A percentile compares a stretch with the other conserved stretches of the same genome.
Conservation (phyloP, 2,329 filamentous ascomycete genomes). For the Aspergillus puulaauensis region DNA sequence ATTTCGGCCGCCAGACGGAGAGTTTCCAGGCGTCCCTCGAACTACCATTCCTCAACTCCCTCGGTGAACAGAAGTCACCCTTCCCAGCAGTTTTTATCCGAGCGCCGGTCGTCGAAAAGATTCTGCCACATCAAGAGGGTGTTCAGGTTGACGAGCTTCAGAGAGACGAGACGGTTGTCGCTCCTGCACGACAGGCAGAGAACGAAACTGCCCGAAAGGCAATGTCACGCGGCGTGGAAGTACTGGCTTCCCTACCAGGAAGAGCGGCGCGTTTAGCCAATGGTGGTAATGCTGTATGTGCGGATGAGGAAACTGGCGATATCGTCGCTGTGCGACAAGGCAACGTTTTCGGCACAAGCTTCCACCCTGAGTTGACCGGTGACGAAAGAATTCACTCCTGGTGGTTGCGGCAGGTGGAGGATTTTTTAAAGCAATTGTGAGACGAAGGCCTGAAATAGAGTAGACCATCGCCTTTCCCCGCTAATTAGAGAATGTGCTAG, state of each 20-base stretch:
- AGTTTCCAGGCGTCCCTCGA: slow-evolving; percentile 78
- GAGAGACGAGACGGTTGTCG: slow-evolving; percentile 54
- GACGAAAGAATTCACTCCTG: slow-evolving; percentile 88
- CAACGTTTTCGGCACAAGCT: slow-evolving; percentile 92
- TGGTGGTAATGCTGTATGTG: slow-evolving; percentile 38
- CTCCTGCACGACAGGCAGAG: slow-evolving; percentile 53
- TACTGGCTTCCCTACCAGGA: slow-evolving; percentile 58
- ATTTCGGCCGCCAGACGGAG: slow-evolving; percentile 91
- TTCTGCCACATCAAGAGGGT: slow-evolving; percentile 58
- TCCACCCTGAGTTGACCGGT: slow-evolving; percentile 88
- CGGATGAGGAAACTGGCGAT: slow-evolving; percentile 56
- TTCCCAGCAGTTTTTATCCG: slow-evolving; percentile 91
- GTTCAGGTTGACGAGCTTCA: slow-evolving; percentile 52
- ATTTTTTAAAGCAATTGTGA: slow-evolving; percentile 33
- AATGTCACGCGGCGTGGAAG: slow-evolving; percentile 53
- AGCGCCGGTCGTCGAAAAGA: slow-evolving; percentile 85
- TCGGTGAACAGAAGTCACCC: slow-evolving; percentile 35
- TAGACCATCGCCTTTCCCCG: slow-evolving; percentile 15
- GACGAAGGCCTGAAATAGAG: slow-evolving; percentile 20
- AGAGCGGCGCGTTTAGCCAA: slow-evolving; percentile 50
- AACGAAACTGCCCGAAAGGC: slow-evolving; percentile 46
- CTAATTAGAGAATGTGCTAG: slow-evolving; percentile 14
- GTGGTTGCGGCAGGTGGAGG: slow-evolving; percentile 77
- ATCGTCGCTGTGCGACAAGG: slow-evolving; percentile 88
- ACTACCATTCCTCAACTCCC: slow-evolving; percentile 64